These are phyloP conservation scores for Asterella californica DNA, from an alignment of 225 moss, liverwort and hornwort genomes.

Conservation along the genomic window DNA sequence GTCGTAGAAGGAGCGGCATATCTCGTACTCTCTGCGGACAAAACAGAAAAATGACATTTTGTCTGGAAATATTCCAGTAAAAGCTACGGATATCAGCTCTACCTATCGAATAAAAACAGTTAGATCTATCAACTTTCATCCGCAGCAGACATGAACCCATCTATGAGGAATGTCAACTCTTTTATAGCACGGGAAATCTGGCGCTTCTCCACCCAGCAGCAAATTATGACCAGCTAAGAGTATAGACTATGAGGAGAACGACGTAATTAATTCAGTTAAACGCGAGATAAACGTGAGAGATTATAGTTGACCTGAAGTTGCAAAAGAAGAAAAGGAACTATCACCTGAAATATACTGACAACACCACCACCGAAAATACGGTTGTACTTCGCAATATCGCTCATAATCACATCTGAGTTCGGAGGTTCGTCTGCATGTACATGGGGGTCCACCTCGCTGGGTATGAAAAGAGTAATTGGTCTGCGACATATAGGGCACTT, in stretches of 20 bases:
- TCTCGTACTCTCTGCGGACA: conserved; percentile 77
- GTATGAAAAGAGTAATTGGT: conserved; percentile 84
- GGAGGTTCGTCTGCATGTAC: conserved; percentile 46
- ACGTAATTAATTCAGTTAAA: background rate
- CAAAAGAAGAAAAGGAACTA: background rate
- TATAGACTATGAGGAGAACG: background rate
- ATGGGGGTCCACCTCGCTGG: conserved; percentile 50
- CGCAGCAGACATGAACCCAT: background rate
- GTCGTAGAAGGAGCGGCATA: conserved; percentile 84
- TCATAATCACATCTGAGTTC: conserved; percentile 62
- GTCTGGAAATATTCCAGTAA: background rate
- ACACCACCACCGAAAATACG: conserved; percentile 95
- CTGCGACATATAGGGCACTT: conserved; percentile 95
- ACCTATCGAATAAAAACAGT: background rate
- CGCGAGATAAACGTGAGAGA: background rate
- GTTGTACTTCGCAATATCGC: conserved; percentile 86
- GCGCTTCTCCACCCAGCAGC: background rate
- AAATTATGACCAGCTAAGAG: background rate
- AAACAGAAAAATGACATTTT: background rate
- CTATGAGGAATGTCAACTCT: background rate
- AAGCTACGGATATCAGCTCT: background rate
- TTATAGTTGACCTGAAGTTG: background rate
- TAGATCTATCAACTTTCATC: background rate
- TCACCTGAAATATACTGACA: conserved; percentile 77
- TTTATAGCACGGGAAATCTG: background rate